A percentile compares a stretch with the other conserved stretches of the same genome.
These are phyloP conservation scores for Fistulinella prunicolor DNA, from an alignment of 768 basidiomycete species.

Conservation along the genomic window DNA sequence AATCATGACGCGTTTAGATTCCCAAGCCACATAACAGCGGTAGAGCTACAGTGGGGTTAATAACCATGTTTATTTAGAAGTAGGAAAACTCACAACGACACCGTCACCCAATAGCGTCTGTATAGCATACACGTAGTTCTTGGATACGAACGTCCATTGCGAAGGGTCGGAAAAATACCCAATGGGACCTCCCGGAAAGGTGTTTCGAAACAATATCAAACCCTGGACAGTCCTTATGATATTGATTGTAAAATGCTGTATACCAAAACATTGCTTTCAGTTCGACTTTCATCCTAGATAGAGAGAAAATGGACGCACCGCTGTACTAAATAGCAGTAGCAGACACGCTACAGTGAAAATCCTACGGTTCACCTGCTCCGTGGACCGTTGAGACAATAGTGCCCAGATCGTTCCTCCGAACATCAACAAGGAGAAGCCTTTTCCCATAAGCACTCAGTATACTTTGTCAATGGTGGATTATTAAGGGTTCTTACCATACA, in stretches of 20 bases:
- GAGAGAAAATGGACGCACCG: not conserved
- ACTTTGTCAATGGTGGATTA: not conserved
- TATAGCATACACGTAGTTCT: slow-evolving; percentile 12
- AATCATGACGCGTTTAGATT: slow-evolving; percentile 23
- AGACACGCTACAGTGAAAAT: slow-evolving; percentile 21
- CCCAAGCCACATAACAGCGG: slow-evolving; percentile 34
- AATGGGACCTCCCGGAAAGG: slow-evolving; percentile 21
- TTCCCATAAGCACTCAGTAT: not conserved
- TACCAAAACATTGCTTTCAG: not conserved
- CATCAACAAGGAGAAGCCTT: slow-evolving; percentile 36
- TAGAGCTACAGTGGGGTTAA: slow-evolving; percentile 20
- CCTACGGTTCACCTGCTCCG: slow-evolving; percentile 8
- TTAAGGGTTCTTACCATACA: slow-evolving; percentile 9
- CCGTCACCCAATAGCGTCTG: slow-evolving; percentile 30
- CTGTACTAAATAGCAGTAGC: slow-evolving; percentile 13
- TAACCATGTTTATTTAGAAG: not conserved
- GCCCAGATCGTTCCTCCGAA: slow-evolving; percentile 29
- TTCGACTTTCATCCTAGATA: no score
- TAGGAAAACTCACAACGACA: slow-evolving; percentile 25
- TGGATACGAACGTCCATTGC: slow-evolving; percentile 25
- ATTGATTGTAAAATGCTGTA: slow-evolving; percentile 23
- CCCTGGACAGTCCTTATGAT: slow-evolving; percentile 23
- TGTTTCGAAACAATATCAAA: slow-evolving; percentile 21
- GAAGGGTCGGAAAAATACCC: slow-evolving; percentile 22
- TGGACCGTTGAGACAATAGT: slow-evolving; percentile 10